phyloP scores from a whole-genome alignment of 2,329 filamentous ascomycete species.

The Trichoderma sp. region DNA sequence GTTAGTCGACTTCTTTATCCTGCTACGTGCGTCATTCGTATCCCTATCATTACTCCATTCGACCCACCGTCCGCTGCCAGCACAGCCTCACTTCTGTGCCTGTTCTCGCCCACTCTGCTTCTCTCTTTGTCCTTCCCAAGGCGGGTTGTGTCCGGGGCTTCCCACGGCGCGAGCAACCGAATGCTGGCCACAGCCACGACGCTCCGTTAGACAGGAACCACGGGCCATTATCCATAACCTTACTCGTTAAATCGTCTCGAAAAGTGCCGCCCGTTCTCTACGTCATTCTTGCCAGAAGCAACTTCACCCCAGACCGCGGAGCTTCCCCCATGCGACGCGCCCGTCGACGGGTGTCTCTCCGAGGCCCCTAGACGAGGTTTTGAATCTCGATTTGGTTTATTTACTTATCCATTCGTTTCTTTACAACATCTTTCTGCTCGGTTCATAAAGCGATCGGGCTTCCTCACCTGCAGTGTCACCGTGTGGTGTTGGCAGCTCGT shows the following conservation, averaged over 20 bases:
- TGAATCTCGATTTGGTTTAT: background rate
- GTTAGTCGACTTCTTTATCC: background rate
- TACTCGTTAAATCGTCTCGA: background rate
- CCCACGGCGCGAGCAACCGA: constrained; percentile 13
- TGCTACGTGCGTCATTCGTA: background rate
- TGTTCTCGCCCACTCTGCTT: background rate
- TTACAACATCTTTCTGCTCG: background rate
- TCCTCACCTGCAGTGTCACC: constrained; percentile 1
- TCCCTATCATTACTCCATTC: constrained; percentile 4
- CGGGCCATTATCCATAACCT: constrained; percentile 17
- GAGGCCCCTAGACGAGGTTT: constrained; percentile 24
- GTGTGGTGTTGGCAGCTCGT: background rate
- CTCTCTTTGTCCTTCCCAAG: background rate
- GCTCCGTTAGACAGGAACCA: constrained; percentile 1
- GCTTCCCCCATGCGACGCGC: constrained; percentile 24
- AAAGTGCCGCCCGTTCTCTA: constrained; percentile 6
- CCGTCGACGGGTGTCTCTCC: constrained; percentile 24
- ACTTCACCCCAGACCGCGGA: constrained; percentile 5
- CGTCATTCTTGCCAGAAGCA: constrained; percentile 19
- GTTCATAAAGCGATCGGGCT: background rate
- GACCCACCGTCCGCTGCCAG: constrained; percentile 18
- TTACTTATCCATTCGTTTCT: constrained; percentile 10
- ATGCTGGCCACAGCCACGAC: constrained; percentile 26
- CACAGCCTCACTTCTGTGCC: constrained; percentile 11
- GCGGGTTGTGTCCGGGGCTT: background rate